These are phyloP conservation scores for Thelephora terrestris DNA, from an alignment of 1,284 basidiomycete species.

Conservation along the genomic window DNA sequence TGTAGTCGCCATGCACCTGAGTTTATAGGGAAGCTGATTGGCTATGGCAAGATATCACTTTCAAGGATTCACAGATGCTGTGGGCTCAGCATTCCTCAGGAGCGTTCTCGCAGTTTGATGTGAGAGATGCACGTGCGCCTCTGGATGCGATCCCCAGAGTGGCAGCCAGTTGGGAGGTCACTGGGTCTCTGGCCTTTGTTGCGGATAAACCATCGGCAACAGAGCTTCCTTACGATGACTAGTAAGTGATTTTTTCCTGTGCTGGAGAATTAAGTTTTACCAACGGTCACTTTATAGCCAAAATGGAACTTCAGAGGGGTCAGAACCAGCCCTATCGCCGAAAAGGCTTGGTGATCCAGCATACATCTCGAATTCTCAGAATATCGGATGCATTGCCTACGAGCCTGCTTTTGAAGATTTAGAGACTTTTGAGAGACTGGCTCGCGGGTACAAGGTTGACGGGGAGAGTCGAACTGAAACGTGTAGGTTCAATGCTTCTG, in stretches of 20 bases:
- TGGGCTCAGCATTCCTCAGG: slow-evolving; percentile 74
- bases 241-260: slow-evolving; percentile 36
- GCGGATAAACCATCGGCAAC: slow-evolving; percentile 45
- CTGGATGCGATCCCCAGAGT: slow-evolving; percentile 63
- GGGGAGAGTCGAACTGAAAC: slow-evolving; percentile 40
- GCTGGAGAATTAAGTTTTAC: too few relatives aligned
- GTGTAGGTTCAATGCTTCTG: slow-evolving; percentile 43
- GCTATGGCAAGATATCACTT: slow-evolving; percentile 45
- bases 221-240: slow-evolving; percentile 79
- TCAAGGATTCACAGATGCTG: slow-evolving; percentile 63
- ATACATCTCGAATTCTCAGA: slow-evolving; percentile 40
- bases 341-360: slow-evolving; percentile 46
- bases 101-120: slow-evolving; percentile 70
- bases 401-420: slow-evolving; percentile 30
- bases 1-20: slow-evolving; percentile 6
- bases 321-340: slow-evolving; percentile 1
- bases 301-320: too few relatives aligned
- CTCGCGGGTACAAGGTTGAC: slow-evolving; percentile 56
- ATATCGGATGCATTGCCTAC: slow-evolving; percentile 37
- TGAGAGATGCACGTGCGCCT: slow-evolving; percentile 51
- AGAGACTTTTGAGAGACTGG: slow-evolving; percentile 50
- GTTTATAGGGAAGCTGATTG: neutral
- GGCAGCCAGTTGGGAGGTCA: slow-evolving; percentile 58
- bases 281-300: too few relatives aligned
- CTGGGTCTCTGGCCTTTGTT: slow-evolving; percentile 64